Percentiles rank a stretch among this genome's conserved stretches.
These are phyloP conservation scores for Elsinoe batatas DNA, from an alignment of 2,329 filamentous ascomycete species.

Conservation along the genomic window DNA sequence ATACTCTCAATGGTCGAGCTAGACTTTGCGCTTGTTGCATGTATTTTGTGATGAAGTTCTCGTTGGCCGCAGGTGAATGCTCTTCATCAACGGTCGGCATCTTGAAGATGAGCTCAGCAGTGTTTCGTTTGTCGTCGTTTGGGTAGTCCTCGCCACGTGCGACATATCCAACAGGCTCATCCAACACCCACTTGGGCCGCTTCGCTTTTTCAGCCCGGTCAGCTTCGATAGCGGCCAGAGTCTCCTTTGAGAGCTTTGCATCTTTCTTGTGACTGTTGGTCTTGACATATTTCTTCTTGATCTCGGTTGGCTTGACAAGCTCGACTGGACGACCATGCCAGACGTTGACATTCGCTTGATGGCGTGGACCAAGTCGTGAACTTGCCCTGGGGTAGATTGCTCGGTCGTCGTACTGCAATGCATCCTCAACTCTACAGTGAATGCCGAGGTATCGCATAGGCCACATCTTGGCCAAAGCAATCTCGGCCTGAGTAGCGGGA, in stretches of 20 bases:
- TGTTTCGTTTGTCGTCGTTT: constrained; percentile 62
- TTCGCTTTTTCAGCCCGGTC: constrained; percentile 71
- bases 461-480: constrained; percentile 89
- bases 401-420: constrained; percentile 89
- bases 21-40: constrained; percentile 59
- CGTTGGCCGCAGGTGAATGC: constrained; percentile 31
- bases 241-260: constrained; percentile 68
- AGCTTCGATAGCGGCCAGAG: constrained; percentile 66
- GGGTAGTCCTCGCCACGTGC: constrained; percentile 70
- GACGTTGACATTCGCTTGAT: constrained; percentile 74
- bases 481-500: constrained; percentile 69
- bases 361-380: constrained; percentile 79
- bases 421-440: constrained; percentile 91
- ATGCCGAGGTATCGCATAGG: constrained; percentile 92
- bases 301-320: constrained; percentile 78
- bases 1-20: constrained; percentile 58
- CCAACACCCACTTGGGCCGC: constrained; percentile 86
- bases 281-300: constrained; percentile 66
- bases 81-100: constrained; percentile 36
- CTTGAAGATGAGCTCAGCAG: constrained; percentile 67
- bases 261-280: constrained; percentile 59
- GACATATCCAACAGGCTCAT: constrained; percentile 79
- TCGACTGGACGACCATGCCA: constrained; percentile 87
- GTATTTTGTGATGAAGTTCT: constrained; percentile 62
- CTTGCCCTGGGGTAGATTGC: constrained; percentile 88